Evolutionary conservation across 2,329 filamentous ascomycete species (phyloP).

Genomic region (Sphaerostilbella broomeana): DNA sequence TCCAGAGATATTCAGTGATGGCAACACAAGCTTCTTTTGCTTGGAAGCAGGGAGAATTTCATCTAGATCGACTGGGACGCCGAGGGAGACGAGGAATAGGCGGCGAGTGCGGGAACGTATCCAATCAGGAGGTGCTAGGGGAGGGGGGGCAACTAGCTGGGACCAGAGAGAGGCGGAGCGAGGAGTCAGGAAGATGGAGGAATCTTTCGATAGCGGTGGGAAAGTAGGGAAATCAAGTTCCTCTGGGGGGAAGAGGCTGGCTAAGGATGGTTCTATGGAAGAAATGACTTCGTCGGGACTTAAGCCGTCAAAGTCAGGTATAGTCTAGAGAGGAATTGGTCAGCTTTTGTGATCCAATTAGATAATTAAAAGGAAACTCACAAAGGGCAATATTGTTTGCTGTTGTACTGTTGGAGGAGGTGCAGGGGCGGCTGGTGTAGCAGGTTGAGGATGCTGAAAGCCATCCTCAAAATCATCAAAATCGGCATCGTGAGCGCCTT

Average conservation of each 20-base stretch:
- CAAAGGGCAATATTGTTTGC: slow-evolving; percentile 39
- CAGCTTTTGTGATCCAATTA: too few relatives aligned
- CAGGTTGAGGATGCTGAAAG: slow-evolving; percentile 50
- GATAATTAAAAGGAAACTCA: too few relatives aligned
- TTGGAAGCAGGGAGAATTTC: slow-evolving; percentile 96
- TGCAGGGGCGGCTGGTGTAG: slow-evolving; percentile 22
- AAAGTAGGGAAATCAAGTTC: slow-evolving; percentile 45
- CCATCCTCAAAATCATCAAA: slow-evolving; percentile 69
- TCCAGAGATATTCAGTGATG: slow-evolving; percentile 69
- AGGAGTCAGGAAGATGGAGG: slow-evolving; percentile 72
- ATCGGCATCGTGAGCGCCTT: slow-evolving; percentile 47
- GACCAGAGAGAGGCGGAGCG: slow-evolving; percentile 91
- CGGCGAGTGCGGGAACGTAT: slow-evolving; percentile 91
- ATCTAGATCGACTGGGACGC: slow-evolving; percentile 92
- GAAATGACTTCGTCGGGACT: slow-evolving; percentile 53
- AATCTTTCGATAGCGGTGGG: slow-evolving; percentile 46
- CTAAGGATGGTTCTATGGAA: slow-evolving; percentile 59
- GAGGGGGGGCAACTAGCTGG: slow-evolving; percentile 89
- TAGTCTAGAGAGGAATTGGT: too few relatives aligned
- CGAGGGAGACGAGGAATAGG: slow-evolving; percentile 89
- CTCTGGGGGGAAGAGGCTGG: slow-evolving; percentile 57
- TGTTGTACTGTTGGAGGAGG: slow-evolving; percentile 26
- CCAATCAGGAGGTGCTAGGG: slow-evolving; percentile 94
- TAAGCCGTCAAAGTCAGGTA: slow-evolving; percentile 61
- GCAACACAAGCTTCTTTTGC: slow-evolving; percentile 93